These are phyloP conservation scores for Sideroxylon spinosum DNA, from an alignment of 179 eudicot genomes.

Conservation along the genomic window DNA sequence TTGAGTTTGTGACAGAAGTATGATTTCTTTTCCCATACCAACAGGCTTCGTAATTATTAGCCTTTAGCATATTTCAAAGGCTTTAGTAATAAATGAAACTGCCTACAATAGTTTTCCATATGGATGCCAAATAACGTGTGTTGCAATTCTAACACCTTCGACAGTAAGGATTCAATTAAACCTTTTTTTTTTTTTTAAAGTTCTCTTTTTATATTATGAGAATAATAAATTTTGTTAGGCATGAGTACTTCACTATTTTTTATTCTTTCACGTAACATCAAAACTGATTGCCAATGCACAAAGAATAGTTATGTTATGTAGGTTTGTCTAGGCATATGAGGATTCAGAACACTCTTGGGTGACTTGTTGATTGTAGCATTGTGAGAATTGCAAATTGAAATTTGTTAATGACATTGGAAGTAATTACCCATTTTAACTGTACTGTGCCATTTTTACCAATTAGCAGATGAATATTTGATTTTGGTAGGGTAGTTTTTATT, in stretches of 20 bases:
- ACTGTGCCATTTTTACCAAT: no score
- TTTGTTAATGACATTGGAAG: neutral
- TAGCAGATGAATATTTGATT: neutral
- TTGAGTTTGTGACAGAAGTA: constrained; percentile 3
- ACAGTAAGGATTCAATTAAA: neutral
- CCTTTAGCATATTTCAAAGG: neutral
- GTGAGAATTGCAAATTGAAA: neutral
- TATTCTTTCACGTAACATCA: neutral
- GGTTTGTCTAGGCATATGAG: neutral
- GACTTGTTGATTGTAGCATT: neutral
- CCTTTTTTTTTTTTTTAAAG: neutral
- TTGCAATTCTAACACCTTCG: neutral
- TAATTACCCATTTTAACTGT: neutral
- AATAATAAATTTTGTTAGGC: neutral
- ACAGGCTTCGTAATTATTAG: neutral
- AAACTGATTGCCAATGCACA: neutral
- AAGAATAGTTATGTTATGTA: neutral
- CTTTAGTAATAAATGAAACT: neutral
- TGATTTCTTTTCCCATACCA: no score
- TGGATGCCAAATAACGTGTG: neutral
- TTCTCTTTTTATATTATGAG: neutral
- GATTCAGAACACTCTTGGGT: neutral
- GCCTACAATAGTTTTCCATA: neutral
- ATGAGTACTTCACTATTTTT: neutral
- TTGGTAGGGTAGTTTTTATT: no score